Evolutionary conservation across 441 rosid species (phyloP).

Genomic region (Erysimum cheiri): DNA sequence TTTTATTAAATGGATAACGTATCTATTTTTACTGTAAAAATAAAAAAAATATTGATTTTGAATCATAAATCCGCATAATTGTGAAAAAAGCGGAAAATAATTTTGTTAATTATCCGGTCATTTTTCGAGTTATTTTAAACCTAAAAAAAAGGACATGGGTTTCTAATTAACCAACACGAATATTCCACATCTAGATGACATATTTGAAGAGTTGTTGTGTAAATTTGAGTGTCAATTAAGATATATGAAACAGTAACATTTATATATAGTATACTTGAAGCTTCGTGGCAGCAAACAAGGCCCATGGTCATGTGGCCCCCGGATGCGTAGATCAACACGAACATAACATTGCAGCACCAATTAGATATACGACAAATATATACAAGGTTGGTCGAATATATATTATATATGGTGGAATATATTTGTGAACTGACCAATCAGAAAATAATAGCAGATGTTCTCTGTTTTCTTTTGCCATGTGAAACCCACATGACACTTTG

Average conservation of each 20-base stretch:
- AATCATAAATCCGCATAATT: not conserved
- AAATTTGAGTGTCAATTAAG: not conserved
- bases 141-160: not conserved
- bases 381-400: slow-evolving; percentile 41
- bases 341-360: slow-evolving; percentile 40
- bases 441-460: slow-evolving; percentile 44
- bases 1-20: not conserved
- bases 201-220: not conserved
- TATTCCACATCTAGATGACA: not conserved
- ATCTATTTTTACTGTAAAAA: not conserved
- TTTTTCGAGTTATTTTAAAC: not conserved
- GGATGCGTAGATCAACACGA: slow-evolving; percentile 28
- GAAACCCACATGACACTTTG: slow-evolving; percentile 44
- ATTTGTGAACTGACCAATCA: slow-evolving; percentile 37
- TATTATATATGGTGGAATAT: slow-evolving; percentile 29
- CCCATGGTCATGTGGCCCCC: slow-evolving; percentile 43
- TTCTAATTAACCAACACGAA: not conserved
- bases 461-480: slow-evolving; percentile 48
- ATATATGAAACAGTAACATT: slow-evolving; percentile 12
- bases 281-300: slow-evolving; percentile 34
- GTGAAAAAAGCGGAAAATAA: not conserved
- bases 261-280: not conserved
- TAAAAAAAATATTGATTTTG: not conserved
- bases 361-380: slow-evolving; percentile 12
- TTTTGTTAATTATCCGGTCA: not conserved